These are phyloP conservation scores for Fusarium pininemorale DNA, from an alignment of 2,329 filamentous ascomycete species.

Conservation along the genomic window DNA sequence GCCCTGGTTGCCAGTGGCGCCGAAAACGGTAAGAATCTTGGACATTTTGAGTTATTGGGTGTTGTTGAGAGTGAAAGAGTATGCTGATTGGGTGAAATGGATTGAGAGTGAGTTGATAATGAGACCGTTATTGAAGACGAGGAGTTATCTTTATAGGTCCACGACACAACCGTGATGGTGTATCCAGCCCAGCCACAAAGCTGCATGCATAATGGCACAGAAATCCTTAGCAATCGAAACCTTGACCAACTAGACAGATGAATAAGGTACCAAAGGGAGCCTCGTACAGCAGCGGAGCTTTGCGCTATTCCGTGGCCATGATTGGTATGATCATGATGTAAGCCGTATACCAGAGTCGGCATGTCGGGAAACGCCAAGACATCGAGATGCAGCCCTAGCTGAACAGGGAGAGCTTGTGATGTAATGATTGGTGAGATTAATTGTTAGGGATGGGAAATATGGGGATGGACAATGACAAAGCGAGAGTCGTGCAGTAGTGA, in stretches of 20 bases:
- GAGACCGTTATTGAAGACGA: neutral
- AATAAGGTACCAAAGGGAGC: neutral
- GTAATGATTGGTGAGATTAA: neutral
- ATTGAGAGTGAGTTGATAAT: neutral
- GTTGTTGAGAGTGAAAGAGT: neutral
- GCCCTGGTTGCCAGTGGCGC: slow-evolving; percentile 60
- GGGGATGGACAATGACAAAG: slow-evolving; percentile 18
- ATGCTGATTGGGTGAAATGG: accelerated
- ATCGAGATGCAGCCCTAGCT: slow-evolving; percentile 10
- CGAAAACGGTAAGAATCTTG: slow-evolving; percentile 56
- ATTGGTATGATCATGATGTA: neutral
- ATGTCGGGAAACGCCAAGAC: slow-evolving; percentile 40
- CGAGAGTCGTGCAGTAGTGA: neutral
- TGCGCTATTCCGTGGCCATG: neutral
- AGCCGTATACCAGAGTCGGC: slow-evolving; percentile 9
- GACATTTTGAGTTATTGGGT: slow-evolving; percentile 40
- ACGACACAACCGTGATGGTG: slow-evolving; percentile 5
- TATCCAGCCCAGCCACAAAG: slow-evolving; percentile 7
- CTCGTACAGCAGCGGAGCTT: neutral
- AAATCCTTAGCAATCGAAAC: slow-evolving; percentile 26
- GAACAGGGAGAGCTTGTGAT: neutral
- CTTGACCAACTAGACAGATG: neutral
- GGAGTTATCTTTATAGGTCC: slow-evolving; percentile 11
- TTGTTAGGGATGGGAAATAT: neutral
- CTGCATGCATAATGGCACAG: neutral